These are phyloP conservation scores for Sugiyamaella pinicola DNA, from an alignment of 1,139 yeast species.

Conservation along the genomic window DNA sequence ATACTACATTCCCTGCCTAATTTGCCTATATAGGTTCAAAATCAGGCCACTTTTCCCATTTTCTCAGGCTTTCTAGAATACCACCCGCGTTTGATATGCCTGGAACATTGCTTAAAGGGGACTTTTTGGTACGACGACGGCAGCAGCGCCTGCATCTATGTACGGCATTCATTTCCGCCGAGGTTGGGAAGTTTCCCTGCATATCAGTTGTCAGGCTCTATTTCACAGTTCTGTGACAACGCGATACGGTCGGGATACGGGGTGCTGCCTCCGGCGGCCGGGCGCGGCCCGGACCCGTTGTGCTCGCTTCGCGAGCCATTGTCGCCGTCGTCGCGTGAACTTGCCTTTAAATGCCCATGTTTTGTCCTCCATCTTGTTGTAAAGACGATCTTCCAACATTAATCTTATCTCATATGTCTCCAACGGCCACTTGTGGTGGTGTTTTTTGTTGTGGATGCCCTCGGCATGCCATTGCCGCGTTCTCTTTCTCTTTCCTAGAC, in stretches of 20 bases:
- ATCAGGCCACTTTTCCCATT: neutral
- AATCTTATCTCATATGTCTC: neutral
- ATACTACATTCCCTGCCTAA: neutral
- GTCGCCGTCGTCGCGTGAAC: neutral
- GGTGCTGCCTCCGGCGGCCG: no score
- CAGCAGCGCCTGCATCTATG: neutral
- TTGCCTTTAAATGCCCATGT: neutral
- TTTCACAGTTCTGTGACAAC: no score
- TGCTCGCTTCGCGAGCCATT: no score
- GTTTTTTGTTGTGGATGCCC: no score
- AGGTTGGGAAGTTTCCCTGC: neutral
- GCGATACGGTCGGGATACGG: no score
- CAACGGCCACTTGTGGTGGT: neutral
- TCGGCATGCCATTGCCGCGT: neutral
- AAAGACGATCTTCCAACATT: neutral
- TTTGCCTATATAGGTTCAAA: neutral
- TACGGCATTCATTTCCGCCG: neutral
- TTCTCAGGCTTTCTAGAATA: conserved; percentile 1
- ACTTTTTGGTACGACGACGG: neutral
- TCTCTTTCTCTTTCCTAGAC: neutral
- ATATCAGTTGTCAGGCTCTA: no score
- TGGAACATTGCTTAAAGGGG: conserved; percentile 1
- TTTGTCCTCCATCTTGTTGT: no score
- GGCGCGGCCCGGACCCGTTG: no score
- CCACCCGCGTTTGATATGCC: conserved; percentile 1